phyloP scores from a whole-genome alignment of 257 asterid genomes.

The Solanum pinnatisectum region DNA sequence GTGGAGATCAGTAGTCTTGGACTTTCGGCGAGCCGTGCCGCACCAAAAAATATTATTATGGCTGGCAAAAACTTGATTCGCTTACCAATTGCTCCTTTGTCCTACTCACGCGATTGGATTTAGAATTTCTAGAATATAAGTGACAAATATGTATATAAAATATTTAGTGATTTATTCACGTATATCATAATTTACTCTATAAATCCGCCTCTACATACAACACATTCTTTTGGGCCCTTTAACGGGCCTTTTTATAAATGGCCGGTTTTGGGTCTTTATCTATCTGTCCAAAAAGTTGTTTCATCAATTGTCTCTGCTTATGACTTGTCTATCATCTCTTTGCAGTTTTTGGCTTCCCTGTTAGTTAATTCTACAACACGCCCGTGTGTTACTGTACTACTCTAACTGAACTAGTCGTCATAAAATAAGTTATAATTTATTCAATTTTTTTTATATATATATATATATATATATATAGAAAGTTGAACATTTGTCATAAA shows the following conservation, averaged over 20 bases:
- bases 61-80: neutral
- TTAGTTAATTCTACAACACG: neutral
- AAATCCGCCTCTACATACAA: neutral
- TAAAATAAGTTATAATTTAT: neutral
- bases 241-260: neutral
- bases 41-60: constrained; percentile 13
- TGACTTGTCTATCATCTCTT: neutral
- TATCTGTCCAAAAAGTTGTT: constrained; percentile 4
- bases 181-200: neutral
- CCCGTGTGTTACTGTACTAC: neutral
- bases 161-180: neutral
- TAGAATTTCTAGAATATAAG: neutral
- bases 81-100: neutral
- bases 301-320: neutral
- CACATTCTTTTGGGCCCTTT: constrained; percentile 23
- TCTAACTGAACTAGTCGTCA: neutral
- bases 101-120: neutral
- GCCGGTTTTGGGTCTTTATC: constrained; percentile 14
- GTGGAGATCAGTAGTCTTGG: neutral
- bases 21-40: constrained; percentile 32
- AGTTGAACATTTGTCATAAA: neutral
- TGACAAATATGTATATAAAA: too few species aligned
- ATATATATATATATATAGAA: too few species aligned
- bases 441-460: neutral
- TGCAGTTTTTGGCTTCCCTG: neutral